Evolutionary conservation across 371 early-diverging fungal genomes (phyloP).

Genomic region (Basidiobolus meristosporus): DNA sequence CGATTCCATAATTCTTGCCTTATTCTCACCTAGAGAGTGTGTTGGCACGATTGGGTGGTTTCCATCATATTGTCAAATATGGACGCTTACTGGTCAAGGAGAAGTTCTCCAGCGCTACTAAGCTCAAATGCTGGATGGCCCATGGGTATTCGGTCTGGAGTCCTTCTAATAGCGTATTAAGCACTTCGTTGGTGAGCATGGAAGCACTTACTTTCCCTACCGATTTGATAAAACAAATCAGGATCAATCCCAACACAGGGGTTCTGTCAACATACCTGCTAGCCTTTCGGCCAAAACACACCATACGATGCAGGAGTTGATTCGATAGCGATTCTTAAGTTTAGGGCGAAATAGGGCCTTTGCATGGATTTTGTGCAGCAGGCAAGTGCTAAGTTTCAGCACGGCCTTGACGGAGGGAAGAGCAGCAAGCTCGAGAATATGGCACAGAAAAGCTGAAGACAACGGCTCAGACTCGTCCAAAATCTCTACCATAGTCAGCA

Average conservation of each 20-base stretch:
- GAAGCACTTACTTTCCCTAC: neutral
- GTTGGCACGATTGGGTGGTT: no score
- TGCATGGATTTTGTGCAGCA: neutral
- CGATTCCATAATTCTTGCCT: no score
- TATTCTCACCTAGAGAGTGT: no score
- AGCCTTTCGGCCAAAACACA: neutral
- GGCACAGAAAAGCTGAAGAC: neutral
- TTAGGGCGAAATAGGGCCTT: neutral
- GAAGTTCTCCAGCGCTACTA: conserved; percentile 14
- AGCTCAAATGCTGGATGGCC: conserved; percentile 8
- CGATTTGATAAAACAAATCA: neutral
- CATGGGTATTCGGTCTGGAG: neutral
- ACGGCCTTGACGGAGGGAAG: neutral
- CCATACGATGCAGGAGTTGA: neutral
- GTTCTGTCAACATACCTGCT: neutral
- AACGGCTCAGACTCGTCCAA: neutral
- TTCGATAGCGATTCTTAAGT: neutral
- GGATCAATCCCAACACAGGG: neutral
- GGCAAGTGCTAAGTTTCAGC: neutral
- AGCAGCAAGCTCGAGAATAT: neutral
- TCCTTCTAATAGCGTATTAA: neutral
- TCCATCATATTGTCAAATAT: no score
- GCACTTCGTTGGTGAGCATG: neutral
- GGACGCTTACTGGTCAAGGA: conserved; percentile 5
- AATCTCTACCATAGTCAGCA: neutral